Percentiles rank a stretch among this genome's conserved stretches.
These are phyloP conservation scores for Globisporangium takayamanum DNA, from an alignment of 352 stramenopile species.

Conservation along the genomic window DNA sequence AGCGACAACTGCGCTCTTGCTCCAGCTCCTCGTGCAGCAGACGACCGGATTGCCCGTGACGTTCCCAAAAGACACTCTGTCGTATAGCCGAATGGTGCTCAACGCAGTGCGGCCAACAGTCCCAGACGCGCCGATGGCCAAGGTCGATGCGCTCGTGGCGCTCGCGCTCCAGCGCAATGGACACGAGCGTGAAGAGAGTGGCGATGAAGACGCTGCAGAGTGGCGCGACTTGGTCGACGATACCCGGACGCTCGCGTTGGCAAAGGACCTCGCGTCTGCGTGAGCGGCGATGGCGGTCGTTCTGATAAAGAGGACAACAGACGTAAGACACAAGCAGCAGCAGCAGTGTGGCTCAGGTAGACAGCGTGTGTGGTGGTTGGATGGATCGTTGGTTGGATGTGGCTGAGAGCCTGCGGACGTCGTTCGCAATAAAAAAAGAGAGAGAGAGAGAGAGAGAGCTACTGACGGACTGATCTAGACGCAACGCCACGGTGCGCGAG, in stretches of 20 bases:
- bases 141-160: slow-evolving; percentile 23
- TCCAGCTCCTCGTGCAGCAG: slow-evolving; percentile 75
- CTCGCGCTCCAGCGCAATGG: slow-evolving; percentile 5
- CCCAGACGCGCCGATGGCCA: slow-evolving; percentile 24
- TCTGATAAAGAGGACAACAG: background rate
- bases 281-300: background rate
- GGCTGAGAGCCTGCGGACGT: too few relatives aligned
- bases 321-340: background rate
- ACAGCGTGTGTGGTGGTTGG: too few relatives aligned
- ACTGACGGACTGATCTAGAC: too few relatives aligned
- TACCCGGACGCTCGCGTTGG: slow-evolving; percentile 24
- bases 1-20: slow-evolving; percentile 21
- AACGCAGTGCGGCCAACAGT: slow-evolving; percentile 31
- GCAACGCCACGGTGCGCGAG: too few relatives aligned
- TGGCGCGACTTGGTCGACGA: slow-evolving; percentile 19
- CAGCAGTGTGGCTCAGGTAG: too few relatives aligned
- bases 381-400: too few relatives aligned
- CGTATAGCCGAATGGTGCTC: slow-evolving; percentile 35
- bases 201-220: slow-evolving; percentile 6
- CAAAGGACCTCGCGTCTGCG: slow-evolving; percentile 31
- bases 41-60: slow-evolving; percentile 36
- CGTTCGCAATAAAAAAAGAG: too few relatives aligned
- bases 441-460: too few relatives aligned
- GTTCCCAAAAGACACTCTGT: slow-evolving; percentile 33
- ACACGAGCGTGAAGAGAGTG: background rate